Evolutionary conservation across 2,329 filamentous ascomycete genomes (phyloP).

Genomic region (Camptophora hylomeconis): DNA sequence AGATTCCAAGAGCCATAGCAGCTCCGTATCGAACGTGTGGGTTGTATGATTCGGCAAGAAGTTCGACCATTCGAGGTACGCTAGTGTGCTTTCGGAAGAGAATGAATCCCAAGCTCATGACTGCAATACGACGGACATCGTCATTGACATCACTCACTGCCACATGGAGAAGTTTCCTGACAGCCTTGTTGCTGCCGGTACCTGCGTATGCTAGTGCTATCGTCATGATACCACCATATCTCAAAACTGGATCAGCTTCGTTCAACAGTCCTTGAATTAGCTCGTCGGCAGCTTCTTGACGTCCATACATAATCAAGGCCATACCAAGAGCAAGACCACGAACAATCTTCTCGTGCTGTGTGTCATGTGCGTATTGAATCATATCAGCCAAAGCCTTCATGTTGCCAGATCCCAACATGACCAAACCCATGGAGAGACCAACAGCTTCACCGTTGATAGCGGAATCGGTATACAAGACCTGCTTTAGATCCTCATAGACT

Average conservation of each 20-base stretch:
- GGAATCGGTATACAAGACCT: slow-evolving; percentile 81
- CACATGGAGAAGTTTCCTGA: slow-evolving; percentile 85
- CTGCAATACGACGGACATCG: slow-evolving; percentile 86
- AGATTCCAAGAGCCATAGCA: slow-evolving; percentile 95
- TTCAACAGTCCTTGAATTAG: slow-evolving; percentile 86
- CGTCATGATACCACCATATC: slow-evolving; percentile 98
- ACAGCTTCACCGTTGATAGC: slow-evolving; percentile 95
- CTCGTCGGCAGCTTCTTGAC: slow-evolving; percentile 87
- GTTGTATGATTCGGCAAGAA: slow-evolving; percentile 96
- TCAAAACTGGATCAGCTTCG: slow-evolving; percentile 82
- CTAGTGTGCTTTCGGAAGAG: slow-evolving; percentile 95
- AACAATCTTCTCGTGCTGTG: slow-evolving; percentile 97
- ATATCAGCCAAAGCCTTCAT: slow-evolving; percentile 87
- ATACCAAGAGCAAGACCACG: slow-evolving; percentile 90
- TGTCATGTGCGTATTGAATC: slow-evolving; percentile 96
- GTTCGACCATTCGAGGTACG: slow-evolving; percentile 96
- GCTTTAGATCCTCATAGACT: slow-evolving; percentile 83
- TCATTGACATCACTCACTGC: slow-evolving; percentile 98
- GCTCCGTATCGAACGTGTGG: slow-evolving; percentile 96
- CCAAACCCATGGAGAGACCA: slow-evolving; percentile 87
- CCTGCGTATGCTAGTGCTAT: slow-evolving; percentile 95
- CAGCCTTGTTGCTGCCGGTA: slow-evolving; percentile 95
- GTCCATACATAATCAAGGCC: slow-evolving; percentile 95
- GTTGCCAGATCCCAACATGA: slow-evolving; percentile 97
- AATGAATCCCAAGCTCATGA: slow-evolving; percentile 97